A percentile compares a stretch with the other conserved stretches of the same genome.
Evolutionary conservation across 176 grass and related monocot species (phyloP).

Genomic region (Urochloa ruziziensis): DNA sequence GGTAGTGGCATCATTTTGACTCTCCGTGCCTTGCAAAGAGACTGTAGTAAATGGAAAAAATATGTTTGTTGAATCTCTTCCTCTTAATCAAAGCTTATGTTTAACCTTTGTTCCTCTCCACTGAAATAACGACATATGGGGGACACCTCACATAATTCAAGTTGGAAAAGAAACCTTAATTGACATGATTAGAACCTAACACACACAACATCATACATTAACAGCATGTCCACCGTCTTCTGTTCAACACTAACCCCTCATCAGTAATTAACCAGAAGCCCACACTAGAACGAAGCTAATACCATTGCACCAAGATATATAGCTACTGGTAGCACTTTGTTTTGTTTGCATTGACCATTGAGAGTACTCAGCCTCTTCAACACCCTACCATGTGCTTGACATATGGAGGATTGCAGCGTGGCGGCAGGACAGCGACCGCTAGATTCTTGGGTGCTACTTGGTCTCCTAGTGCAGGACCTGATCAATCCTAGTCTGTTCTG

Average conservation of each 20-base stretch:
- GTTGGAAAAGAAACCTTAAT: background rate
- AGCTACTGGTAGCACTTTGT: background rate
- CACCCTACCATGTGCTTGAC: background rate
- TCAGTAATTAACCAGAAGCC: background rate
- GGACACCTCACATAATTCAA: background rate
- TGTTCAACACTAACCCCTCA: background rate
- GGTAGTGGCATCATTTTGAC: no score
- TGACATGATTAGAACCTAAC: background rate
- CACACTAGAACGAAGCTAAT: background rate
- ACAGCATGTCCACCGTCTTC: background rate
- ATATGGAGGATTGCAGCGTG: background rate
- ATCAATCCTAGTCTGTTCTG: background rate
- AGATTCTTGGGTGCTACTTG: slow-evolving; percentile 33
- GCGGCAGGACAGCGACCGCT: slow-evolving; percentile 22
- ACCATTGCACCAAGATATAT: background rate
- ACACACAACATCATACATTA: background rate
- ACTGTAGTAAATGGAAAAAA: no score
- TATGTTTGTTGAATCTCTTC: no score
- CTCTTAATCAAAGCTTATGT: no score
- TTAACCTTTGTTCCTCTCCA: no score
- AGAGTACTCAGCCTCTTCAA: background rate
- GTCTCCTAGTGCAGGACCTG: slow-evolving; percentile 32
- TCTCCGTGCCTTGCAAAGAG: no score
- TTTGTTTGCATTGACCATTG: background rate
- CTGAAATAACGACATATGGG: background rate